Percentiles rank a stretch among this genome's conserved stretches.
phyloP scores from a whole-genome alignment of 257 asterid genomes.

The Cordia subcordata region DNA sequence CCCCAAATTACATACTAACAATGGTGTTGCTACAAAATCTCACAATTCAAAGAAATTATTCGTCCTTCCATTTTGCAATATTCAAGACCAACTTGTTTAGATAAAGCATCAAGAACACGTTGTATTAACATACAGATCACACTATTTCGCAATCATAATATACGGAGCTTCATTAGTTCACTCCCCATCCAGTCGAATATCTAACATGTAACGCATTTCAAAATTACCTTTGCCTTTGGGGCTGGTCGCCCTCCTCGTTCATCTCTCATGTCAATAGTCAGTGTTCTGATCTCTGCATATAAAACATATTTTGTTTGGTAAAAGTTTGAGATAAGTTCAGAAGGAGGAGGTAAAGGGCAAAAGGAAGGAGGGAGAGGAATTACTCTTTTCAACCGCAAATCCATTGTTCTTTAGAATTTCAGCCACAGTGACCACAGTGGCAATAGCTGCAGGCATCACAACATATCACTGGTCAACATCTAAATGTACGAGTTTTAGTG shows the following conservation, averaged over 20 bases:
- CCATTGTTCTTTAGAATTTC: constrained; percentile 76
- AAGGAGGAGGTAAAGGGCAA: neutral
- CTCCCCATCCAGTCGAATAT: neutral
- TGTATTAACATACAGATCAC: too few species aligned
- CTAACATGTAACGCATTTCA: neutral
- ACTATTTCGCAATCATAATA: too few species aligned
- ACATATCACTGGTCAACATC: neutral
- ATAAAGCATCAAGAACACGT: too few species aligned
- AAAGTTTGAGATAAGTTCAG: neutral
- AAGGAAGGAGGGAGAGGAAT: constrained; percentile 8
- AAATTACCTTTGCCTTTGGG: constrained; percentile 66
- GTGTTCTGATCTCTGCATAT: constrained; percentile 54
- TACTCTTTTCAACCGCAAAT: constrained; percentile 66
- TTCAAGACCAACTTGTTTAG: too few species aligned
- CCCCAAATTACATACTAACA: too few species aligned
- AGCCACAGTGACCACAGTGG: constrained; percentile 69
- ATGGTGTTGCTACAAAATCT: too few species aligned
- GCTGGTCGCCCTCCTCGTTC: constrained; percentile 57
- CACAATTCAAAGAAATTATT: too few species aligned
- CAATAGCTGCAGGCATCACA: constrained; percentile 44
- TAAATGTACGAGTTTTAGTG: too few species aligned
- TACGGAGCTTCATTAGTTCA: neutral
- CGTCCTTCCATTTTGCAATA: too few species aligned
- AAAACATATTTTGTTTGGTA: constrained; percentile 2
- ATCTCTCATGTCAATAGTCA: constrained; percentile 68